Evolutionary conservation across 176 grass and related monocot genomes (phyloP).

Genomic region (Avena sativa): DNA sequence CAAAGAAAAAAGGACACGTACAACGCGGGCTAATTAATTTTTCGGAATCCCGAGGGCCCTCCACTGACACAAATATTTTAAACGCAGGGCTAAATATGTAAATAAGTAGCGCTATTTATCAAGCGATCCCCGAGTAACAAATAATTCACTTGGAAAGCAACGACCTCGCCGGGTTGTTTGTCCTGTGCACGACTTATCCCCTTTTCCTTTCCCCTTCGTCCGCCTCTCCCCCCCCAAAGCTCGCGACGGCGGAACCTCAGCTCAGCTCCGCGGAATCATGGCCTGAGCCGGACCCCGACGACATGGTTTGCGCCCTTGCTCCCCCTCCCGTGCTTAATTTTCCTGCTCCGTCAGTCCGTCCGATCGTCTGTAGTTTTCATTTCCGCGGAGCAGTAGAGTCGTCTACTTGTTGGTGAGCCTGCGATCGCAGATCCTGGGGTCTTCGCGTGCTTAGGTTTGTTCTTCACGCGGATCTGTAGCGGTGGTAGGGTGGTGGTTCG

Average conservation of each 20-base stretch:
- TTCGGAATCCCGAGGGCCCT: neutral
- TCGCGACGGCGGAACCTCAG: neutral
- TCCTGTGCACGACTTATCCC: constrained; percentile 6
- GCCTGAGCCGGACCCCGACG: neutral
- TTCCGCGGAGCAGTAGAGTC: neutral
- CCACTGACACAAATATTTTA: neutral
- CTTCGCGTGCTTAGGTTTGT: neutral
- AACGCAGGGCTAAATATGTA: neutral
- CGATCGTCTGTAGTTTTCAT: neutral
- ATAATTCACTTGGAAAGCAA: neutral
- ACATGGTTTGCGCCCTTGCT: neutral
- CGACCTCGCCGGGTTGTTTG: neutral
- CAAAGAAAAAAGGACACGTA: neutral
- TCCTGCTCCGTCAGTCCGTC: neutral
- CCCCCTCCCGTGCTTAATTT: neutral
- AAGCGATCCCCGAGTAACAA: neutral
- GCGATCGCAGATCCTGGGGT: neutral
- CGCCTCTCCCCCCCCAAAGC: neutral
- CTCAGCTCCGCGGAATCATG: constrained; percentile 17
- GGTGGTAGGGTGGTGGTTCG: neutral
- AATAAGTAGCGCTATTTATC: neutral
- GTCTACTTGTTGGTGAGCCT: neutral
- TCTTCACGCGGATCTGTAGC: neutral
- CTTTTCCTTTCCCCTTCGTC: neutral
- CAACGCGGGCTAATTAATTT: neutral